Evolutionary conservation across 2,329 filamentous ascomycete genomes (phyloP).

Genomic region (Alternaria sp.): DNA sequence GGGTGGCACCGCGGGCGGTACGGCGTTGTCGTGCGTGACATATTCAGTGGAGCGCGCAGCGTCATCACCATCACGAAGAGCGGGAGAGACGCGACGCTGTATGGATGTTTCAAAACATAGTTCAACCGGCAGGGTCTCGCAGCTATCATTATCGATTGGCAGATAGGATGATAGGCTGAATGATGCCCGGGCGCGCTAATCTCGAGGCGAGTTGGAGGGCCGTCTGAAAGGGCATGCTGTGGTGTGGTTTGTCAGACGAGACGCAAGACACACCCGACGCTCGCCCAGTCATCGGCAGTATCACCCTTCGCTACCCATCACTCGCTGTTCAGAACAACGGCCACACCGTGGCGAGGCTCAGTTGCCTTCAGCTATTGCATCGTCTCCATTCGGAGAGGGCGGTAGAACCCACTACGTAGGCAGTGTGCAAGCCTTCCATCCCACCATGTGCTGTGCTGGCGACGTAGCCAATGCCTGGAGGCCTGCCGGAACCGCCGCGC

Average conservation of each 20-base stretch:
- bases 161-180: constrained; percentile 41
- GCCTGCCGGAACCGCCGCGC: constrained; percentile 35
- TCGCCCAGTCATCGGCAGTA: constrained; percentile 13
- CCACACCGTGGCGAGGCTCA: constrained; percentile 17
- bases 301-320: constrained; percentile 4
- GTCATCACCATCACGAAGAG: constrained; percentile 32
- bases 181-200: constrained; percentile 30
- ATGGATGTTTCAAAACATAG: constrained; percentile 47
- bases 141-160: constrained; percentile 50
- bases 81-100: constrained; percentile 26
- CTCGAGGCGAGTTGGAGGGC: constrained; percentile 18
- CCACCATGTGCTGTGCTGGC: constrained; percentile 24
- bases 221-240: constrained; percentile 16
- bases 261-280: constrained; percentile 17
- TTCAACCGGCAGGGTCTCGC: constrained; percentile 35
- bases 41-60: constrained; percentile 20
- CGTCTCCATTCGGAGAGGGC: constrained; percentile 29
- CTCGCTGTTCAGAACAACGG: constrained; percentile 11
- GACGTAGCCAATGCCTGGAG: constrained; percentile 22
- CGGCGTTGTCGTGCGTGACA: constrained; percentile 34
- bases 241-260: constrained; percentile 30
- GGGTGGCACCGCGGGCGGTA: constrained; percentile 41
- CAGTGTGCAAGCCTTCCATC: constrained; percentile 16
- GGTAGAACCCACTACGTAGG: constrained; percentile 20
- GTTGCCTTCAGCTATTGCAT: constrained; percentile 12